These are phyloP conservation scores for Physcia stellaris DNA, from an alignment of 495 filamentous ascomycete genomes.

Conservation along the genomic window DNA sequence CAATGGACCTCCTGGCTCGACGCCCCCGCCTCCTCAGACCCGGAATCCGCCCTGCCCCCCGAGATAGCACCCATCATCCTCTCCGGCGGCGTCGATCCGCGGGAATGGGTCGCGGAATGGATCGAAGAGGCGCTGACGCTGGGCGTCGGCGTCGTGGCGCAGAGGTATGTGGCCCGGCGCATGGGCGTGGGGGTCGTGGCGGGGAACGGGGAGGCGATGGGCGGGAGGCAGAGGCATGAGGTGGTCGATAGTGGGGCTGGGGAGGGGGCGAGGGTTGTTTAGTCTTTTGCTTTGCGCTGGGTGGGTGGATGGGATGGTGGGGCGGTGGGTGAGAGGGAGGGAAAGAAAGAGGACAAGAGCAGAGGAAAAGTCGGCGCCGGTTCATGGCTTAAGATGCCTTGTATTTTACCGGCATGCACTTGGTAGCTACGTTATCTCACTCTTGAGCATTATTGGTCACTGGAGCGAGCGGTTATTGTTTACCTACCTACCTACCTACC, in stretches of 20 bases:
- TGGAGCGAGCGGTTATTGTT: too few species aligned
- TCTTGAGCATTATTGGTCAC: too few species aligned
- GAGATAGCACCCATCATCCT: constrained; percentile 83
- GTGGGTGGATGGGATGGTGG: too few species aligned
- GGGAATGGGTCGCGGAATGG: constrained; percentile 97
- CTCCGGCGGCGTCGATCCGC: constrained; percentile 77
- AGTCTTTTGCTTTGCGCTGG: too few species aligned
- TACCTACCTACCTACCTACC: too few species aligned
- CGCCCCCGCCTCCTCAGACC: constrained; percentile 35
- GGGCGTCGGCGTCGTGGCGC: constrained; percentile 75
- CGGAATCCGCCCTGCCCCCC: constrained; percentile 45
- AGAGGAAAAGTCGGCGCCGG: too few species aligned
- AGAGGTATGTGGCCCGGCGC: constrained; percentile 83
- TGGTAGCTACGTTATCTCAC: too few species aligned
- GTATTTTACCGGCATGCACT: too few species aligned
- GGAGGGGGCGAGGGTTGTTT: constrained; percentile 61
- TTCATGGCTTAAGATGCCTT: too few species aligned
- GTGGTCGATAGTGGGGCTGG: constrained; percentile 60
- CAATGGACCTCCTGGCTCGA: constrained; percentile 91
- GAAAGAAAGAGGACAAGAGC: too few species aligned
- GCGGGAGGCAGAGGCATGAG: constrained; percentile 66
- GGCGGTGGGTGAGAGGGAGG: too few species aligned
- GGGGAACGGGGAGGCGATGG: constrained; percentile 51
- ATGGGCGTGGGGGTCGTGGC: constrained; percentile 97
- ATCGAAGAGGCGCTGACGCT: constrained; percentile 78